A percentile compares a stretch with the other conserved stretches of the same genome.
These are phyloP conservation scores for Collybia sp. DNA, from an alignment of 768 basidiomycete genomes.

Conservation along the genomic window DNA sequence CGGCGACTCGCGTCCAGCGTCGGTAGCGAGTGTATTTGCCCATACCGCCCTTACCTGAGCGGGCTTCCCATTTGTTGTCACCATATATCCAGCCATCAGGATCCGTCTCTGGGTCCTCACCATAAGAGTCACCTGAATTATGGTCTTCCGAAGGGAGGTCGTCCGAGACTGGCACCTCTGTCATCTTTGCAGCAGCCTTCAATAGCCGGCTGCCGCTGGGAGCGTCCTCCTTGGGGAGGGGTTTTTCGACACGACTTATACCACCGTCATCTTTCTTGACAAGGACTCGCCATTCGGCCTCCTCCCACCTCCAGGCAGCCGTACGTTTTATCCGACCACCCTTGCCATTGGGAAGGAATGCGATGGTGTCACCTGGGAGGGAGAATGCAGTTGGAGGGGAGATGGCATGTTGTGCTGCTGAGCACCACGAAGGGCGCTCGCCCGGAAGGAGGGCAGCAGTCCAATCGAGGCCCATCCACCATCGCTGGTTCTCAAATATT, in stretches of 20 bases:
- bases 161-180: neutral
- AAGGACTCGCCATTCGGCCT: slow-evolving; percentile 84
- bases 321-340: slow-evolving; percentile 58
- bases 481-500: slow-evolving; percentile 91
- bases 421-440: slow-evolving; percentile 89
- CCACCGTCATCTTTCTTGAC: slow-evolving; percentile 52
- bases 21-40: slow-evolving; percentile 90
- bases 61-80: slow-evolving; percentile 92
- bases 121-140: slow-evolving; percentile 25
- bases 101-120: slow-evolving; percentile 65
- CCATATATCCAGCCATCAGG: slow-evolving; percentile 90
- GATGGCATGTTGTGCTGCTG: slow-evolving; percentile 50
- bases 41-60: slow-evolving; percentile 73
- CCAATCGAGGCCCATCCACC: slow-evolving; percentile 99
- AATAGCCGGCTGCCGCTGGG: slow-evolving; percentile 37
- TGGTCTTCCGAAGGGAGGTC: slow-evolving; percentile 12
- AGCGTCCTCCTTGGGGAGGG: slow-evolving; percentile 53
- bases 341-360: slow-evolving; percentile 47
- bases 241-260: slow-evolving; percentile 52
- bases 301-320: slow-evolving; percentile 87
- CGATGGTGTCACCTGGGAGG: slow-evolving; percentile 57
- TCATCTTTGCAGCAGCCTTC: slow-evolving; percentile 50
- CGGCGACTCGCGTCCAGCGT: slow-evolving; percentile 82
- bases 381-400: slow-evolving; percentile 67
- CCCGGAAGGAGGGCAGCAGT: slow-evolving; percentile 86